phyloP scores from a whole-genome alignment of 75 land plant genomes.

The Picea sitchensis region DNA sequence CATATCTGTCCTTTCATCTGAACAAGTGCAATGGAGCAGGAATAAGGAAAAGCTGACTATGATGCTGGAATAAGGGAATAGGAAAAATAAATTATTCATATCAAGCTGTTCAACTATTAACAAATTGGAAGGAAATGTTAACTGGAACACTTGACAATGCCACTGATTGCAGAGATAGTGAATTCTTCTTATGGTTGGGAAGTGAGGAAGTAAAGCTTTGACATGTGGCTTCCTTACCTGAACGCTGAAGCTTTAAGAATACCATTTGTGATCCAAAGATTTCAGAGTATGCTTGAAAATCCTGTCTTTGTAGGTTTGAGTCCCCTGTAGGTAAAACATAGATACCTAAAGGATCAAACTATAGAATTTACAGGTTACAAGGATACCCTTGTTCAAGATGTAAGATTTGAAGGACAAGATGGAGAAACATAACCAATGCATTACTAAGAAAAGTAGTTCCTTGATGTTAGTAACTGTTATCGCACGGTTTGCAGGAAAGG shows the following conservation, averaged over 20 bases:
- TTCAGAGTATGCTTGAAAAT: background rate
- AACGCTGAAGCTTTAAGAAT: background rate
- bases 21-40: background rate
- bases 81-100: background rate
- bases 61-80: background rate
- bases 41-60: background rate
- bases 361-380: background rate
- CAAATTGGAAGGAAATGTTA: background rate
- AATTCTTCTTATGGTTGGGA: background rate
- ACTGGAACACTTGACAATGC: background rate
- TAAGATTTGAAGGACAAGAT: no score
- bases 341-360: background rate
- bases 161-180: background rate
- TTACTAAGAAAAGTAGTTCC: no score
- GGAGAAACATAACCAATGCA: no score
- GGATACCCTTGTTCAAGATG: no score
- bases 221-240: background rate
- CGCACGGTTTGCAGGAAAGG: no score
- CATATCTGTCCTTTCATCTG: background rate
- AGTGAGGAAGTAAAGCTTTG: background rate
- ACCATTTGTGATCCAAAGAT: background rate
- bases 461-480: no score
- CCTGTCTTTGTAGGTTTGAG: no score
- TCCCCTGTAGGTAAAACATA: background rate
- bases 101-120: background rate